A percentile compares a stretch with the other conserved stretches of the same genome.
Conservation (phyloP, 805 yeast species). For the Candida qinlingensis region DNA sequence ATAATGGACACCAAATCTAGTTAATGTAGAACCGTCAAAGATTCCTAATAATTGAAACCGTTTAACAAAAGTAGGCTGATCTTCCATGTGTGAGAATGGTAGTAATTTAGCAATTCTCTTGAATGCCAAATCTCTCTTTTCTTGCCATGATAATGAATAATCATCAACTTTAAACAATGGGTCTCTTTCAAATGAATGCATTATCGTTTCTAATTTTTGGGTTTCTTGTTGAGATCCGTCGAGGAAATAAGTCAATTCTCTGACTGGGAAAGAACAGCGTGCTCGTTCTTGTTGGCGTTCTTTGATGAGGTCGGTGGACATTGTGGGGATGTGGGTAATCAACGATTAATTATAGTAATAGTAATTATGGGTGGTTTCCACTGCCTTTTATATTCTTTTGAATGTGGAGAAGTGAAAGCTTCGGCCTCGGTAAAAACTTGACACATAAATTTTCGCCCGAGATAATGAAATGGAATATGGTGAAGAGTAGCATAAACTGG, state of each 20-base stretch:
- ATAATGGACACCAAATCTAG: slow-evolving; percentile 81
- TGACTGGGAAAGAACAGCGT: slow-evolving; percentile 34
- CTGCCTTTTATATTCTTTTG: no score
- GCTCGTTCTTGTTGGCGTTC: slow-evolving; percentile 36
- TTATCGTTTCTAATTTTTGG: slow-evolving; percentile 37
- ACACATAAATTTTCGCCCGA: no score
- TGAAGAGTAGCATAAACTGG: no score
- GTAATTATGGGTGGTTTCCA: no score
- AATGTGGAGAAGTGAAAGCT: no score
- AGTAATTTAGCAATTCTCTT: slow-evolving; percentile 41
- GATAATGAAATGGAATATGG: no score
- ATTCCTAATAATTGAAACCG: slow-evolving; percentile 53
- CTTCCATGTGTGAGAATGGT: slow-evolving; percentile 44
- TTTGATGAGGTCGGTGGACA: slow-evolving; percentile 8
- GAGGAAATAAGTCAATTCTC: slow-evolving; percentile 46
- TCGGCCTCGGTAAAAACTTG: no score
- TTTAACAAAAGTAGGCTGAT: slow-evolving; percentile 39
- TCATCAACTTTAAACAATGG: slow-evolving; percentile 50
- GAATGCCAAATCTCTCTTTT: slow-evolving; percentile 56
- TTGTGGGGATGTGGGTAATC: background rate
- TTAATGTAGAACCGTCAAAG: slow-evolving; percentile 72
- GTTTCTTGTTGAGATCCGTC: slow-evolving; percentile 45
- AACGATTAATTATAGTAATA: no score
- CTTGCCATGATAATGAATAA: slow-evolving; percentile 47
- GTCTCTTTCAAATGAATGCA: slow-evolving; percentile 60